Evolutionary conservation across 2,329 filamentous ascomycete species (phyloP).

Genomic region (Chrysosphaeria jannelii): DNA sequence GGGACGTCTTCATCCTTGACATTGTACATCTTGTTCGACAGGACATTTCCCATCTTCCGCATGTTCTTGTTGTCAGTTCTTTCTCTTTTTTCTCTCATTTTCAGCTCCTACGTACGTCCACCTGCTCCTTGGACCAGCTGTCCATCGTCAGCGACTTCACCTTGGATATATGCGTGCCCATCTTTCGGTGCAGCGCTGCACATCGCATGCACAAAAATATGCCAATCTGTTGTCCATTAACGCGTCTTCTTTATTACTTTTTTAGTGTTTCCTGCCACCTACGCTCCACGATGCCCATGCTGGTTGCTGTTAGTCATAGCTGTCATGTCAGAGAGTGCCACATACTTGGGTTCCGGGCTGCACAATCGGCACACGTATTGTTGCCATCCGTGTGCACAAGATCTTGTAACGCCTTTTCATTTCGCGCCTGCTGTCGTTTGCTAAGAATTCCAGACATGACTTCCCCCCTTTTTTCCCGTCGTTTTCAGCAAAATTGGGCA

Average conservation of each 20-base stretch:
- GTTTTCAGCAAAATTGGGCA: no score
- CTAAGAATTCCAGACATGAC: no score
- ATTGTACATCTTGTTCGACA: constrained; percentile 75
- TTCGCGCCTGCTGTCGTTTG: constrained; percentile 94
- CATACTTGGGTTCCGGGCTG: constrained; percentile 63
- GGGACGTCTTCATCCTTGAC: constrained; percentile 55
- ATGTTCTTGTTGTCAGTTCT: no score
- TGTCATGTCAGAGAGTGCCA: not conserved
- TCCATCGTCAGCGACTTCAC: constrained; percentile 98
- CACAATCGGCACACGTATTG: constrained; percentile 79
- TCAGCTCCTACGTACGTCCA: constrained; percentile 42
- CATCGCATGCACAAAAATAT: constrained; percentile 96
- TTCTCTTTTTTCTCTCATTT: no score
- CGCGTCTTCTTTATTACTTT: not conserved
- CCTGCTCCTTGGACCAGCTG: constrained; percentile 83
- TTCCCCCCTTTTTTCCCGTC: no score
- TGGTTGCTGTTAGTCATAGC: constrained; percentile 10
- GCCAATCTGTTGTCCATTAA: constrained; percentile 46
- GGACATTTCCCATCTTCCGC: constrained; percentile 66
- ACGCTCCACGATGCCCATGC: constrained; percentile 95
- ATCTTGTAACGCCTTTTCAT: constrained; percentile 75
- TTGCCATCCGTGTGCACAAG: constrained; percentile 69
- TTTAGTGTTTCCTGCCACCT: not conserved
- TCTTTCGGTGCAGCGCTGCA: constrained; percentile 76
- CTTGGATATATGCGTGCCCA: constrained; percentile 93